phyloP scores from a whole-genome alignment of 1,284 basidiomycete species.

The Golubevia pallescens region DNA sequence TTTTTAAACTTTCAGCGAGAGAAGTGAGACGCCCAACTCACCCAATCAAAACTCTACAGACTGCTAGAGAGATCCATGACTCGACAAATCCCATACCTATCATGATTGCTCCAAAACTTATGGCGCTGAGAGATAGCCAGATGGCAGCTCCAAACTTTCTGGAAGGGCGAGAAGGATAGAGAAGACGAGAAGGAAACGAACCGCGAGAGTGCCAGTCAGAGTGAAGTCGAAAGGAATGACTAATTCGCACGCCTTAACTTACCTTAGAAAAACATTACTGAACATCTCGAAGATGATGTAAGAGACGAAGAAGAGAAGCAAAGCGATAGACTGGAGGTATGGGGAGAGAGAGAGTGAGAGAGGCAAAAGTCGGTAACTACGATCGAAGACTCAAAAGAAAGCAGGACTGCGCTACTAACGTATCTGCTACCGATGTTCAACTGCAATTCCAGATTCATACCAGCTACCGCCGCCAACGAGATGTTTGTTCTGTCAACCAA shows the following conservation, averaged over 20 bases:
- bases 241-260: slow-evolving; percentile 1
- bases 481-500: slow-evolving; percentile 31
- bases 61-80: slow-evolving; percentile 62
- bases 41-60: slow-evolving; percentile 66
- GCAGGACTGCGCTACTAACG: slow-evolving; percentile 59
- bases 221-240: slow-evolving; percentile 52
- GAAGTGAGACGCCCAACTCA: too few relatives aligned
- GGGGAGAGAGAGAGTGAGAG: slow-evolving; percentile 7
- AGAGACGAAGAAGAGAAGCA: slow-evolving; percentile 65
- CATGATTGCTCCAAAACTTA: slow-evolving; percentile 65
- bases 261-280: neutral
- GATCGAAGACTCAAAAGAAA: too few relatives aligned
- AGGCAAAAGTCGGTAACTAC: too few relatives aligned
- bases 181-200: too few relatives aligned
- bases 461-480: slow-evolving; percentile 16
- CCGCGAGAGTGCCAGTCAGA: slow-evolving; percentile 8
- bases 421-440: slow-evolving; percentile 63
- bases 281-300: slow-evolving; percentile 44
- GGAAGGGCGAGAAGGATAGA: too few relatives aligned
- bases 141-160: slow-evolving; percentile 64
- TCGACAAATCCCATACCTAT: slow-evolving; percentile 63
- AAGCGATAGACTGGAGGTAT: slow-evolving; percentile 14
- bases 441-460: slow-evolving; percentile 51
- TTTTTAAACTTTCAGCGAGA: slow-evolving; percentile 47
- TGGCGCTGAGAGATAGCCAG: slow-evolving; percentile 58